These are phyloP conservation scores for Leccinum subtestaceum DNA, from an alignment of 768 basidiomycete genomes.

Conservation along the genomic window DNA sequence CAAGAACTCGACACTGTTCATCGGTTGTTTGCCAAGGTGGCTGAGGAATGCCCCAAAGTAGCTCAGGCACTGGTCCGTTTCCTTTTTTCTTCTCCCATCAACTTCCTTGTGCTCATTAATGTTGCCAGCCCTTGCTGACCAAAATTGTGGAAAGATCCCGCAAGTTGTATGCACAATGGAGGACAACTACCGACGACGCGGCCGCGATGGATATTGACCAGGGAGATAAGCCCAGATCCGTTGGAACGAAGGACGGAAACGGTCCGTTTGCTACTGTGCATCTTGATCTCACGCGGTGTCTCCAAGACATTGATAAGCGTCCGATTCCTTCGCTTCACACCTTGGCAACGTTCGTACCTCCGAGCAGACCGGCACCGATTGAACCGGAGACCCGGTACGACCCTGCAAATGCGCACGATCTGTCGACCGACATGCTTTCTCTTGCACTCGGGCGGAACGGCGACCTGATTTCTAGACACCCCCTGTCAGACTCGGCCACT, in stretches of 20 bases:
- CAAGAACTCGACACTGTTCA: constrained; percentile 59
- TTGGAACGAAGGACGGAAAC: constrained; percentile 1
- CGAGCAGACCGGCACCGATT: constrained; percentile 6
- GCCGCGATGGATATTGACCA: constrained; percentile 30
- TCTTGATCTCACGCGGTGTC: constrained; percentile 23
- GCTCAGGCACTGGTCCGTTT: constrained; percentile 54
- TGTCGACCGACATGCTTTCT: constrained; percentile 34
- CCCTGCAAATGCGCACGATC: constrained; percentile 21
- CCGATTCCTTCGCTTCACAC: constrained; percentile 20
- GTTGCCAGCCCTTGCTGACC: constrained; percentile 50
- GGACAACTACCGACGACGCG: constrained; percentile 18
- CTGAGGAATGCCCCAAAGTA: constrained; percentile 57
- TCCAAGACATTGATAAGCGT: constrained; percentile 23
- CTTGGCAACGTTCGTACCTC: constrained; percentile 26
- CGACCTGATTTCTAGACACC: constrained; percentile 20
- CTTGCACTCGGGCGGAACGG: constrained; percentile 31
- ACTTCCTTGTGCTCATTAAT: constrained; percentile 8
- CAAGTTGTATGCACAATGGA: constrained; percentile 43
- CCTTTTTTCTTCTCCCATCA: neutral
- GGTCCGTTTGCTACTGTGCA: constrained; percentile 25
- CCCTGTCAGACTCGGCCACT: constrained; percentile 18
- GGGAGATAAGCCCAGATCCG: neutral
- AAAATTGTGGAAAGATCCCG: constrained; percentile 53
- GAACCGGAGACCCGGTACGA: constrained; percentile 24
- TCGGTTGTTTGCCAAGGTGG: constrained; percentile 54